These are phyloP conservation scores for Penicillium waksmanii DNA, from an alignment of 495 filamentous ascomycete species.

Conservation along the genomic window DNA sequence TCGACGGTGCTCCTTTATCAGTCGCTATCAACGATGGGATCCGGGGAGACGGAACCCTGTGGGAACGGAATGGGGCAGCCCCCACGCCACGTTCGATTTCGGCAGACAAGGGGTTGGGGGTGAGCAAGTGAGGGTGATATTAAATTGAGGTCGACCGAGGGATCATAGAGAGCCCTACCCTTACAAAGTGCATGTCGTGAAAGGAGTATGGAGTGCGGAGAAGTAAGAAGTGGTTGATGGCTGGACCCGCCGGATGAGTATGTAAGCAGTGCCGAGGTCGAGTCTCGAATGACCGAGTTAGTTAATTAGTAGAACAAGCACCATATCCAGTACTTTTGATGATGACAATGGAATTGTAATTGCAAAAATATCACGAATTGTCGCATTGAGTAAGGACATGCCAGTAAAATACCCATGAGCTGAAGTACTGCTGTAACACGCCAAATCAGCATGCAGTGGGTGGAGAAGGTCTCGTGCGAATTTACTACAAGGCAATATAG, in stretches of 20 bases:
- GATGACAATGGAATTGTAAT: too few relatives aligned
- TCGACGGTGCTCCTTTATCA: conserved; percentile 13
- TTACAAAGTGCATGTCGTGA: conserved; percentile 21
- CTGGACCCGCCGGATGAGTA: conserved; percentile 13
- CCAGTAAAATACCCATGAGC: too few relatives aligned
- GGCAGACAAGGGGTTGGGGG: background rate
- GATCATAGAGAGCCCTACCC: conserved; percentile 22
- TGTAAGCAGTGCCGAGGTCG: conserved; percentile 13
- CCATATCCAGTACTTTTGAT: background rate
- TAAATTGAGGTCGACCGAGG: background rate
- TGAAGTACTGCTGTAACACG: too few relatives aligned
- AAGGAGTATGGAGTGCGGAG: background rate
- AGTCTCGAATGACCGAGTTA: background rate
- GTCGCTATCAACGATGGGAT: conserved; percentile 23
- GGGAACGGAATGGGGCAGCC: conserved; percentile 21
- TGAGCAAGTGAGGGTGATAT: background rate
- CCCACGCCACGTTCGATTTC: conserved; percentile 14
- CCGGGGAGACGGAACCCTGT: conserved; percentile 21
- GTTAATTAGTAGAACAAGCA: too few relatives aligned
- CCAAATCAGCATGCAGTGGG: too few relatives aligned
- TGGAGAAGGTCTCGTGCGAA: background rate
- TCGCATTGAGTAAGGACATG: too few relatives aligned
- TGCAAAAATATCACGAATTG: too few relatives aligned
- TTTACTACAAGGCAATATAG: background rate
- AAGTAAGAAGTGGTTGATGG: background rate